Conservation (phyloP, 768 basidiomycete species). For the Serpula lacrymans region DNA sequence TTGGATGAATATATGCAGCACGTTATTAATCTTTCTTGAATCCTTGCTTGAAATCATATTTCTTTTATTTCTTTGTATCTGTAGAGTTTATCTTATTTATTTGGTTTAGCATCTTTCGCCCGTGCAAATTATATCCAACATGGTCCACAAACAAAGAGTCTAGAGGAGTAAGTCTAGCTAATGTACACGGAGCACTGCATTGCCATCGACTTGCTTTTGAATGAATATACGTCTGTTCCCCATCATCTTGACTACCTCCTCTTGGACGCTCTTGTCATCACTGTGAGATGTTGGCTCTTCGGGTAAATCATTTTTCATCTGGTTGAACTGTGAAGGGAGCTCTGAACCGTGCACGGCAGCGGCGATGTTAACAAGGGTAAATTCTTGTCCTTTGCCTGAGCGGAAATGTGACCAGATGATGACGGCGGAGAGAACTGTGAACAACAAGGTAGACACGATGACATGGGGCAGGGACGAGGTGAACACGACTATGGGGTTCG, state of each 20-base stretch:
- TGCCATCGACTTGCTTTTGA: too few species aligned
- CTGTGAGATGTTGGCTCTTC: not conserved
- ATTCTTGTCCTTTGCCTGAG: conserved; percentile 15
- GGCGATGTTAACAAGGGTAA: conserved; percentile 20
- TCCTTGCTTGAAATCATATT: conserved; percentile 1
- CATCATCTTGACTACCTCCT: conserved; percentile 8
- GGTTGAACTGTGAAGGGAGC: conserved; percentile 18
- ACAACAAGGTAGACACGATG: conserved; percentile 18
- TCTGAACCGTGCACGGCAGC: conserved; percentile 21
- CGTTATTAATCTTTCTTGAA: conserved; percentile 16
- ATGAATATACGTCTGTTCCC: too few species aligned
- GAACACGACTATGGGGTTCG: conserved; percentile 18
- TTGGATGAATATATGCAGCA: conserved; percentile 28
- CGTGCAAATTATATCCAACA: too few species aligned
- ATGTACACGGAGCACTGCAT: too few species aligned
- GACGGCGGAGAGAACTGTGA: conserved; percentile 17
- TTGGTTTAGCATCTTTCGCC: too few species aligned
- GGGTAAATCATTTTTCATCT: conserved; percentile 2
- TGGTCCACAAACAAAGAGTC: too few species aligned
- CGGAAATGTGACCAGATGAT: conserved; percentile 21
- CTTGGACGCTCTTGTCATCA: not conserved
- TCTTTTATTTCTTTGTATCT: conserved; percentile 2
- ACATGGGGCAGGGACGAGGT: conserved; percentile 24
- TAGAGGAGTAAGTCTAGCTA: too few species aligned
- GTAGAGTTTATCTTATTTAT: not conserved